Evolutionary conservation across 1,284 basidiomycete species (phyloP).

Genomic region (Ceratobasidium sp.): DNA sequence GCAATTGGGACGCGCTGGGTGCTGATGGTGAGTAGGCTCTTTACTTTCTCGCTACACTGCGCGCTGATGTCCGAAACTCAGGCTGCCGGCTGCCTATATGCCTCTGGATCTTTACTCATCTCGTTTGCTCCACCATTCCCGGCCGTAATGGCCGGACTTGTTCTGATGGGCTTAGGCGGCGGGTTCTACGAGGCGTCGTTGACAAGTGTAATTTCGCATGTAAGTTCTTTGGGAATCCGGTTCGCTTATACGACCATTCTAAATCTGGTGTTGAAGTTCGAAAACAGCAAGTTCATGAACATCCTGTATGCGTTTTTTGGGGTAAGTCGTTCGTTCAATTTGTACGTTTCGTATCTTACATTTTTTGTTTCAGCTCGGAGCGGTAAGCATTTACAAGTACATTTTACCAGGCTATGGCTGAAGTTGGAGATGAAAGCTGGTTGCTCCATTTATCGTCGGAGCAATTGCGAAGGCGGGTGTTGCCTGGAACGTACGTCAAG

Average conservation of each 20-base stretch:
- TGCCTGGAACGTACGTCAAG: slow-evolving; percentile 14
- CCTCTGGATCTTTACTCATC: slow-evolving; percentile 5
- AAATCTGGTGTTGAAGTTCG: slow-evolving; percentile 1
- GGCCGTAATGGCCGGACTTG: slow-evolving; percentile 10
- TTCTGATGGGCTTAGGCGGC: slow-evolving; percentile 26
- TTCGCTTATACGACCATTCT: not conserved
- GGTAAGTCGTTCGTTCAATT: not conserved
- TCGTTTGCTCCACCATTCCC: slow-evolving; percentile 31
- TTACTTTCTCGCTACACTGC: not conserved
- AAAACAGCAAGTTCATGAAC: slow-evolving; percentile 32
- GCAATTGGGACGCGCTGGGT: slow-evolving; percentile 21
- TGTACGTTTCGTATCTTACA: not conserved
- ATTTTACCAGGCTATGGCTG: not conserved
- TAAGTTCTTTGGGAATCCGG: not conserved
- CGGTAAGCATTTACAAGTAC: not conserved
- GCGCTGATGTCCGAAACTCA: not conserved
- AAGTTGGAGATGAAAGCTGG: not conserved
- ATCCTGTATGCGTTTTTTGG: slow-evolving; percentile 36
- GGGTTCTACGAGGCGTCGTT: slow-evolving; percentile 33
- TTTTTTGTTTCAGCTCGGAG: not conserved
- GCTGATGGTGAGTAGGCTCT: not conserved
- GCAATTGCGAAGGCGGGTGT: slow-evolving; percentile 2
- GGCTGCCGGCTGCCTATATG: slow-evolving; percentile 15
- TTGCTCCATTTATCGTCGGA: slow-evolving; percentile 24
- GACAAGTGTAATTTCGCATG: slow-evolving; percentile 31